Evolutionary conservation across 805 yeast species (phyloP).

Genomic region (Pichia pseudocactophila): DNA sequence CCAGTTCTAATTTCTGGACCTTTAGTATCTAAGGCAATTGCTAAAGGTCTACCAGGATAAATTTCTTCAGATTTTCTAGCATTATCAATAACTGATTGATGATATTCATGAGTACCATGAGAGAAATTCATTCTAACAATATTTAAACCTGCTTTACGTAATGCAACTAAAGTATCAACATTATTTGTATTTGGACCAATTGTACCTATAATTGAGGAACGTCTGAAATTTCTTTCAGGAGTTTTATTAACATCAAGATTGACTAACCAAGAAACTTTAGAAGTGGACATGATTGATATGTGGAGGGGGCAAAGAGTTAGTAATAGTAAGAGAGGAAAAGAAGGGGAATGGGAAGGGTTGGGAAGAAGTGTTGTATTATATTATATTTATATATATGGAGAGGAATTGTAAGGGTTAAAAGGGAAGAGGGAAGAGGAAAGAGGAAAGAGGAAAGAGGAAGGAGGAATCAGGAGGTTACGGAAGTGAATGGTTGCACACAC

Average conservation of each 20-base stretch:
- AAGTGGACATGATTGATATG: slow-evolving; percentile 25
- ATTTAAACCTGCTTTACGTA: slow-evolving; percentile 96
- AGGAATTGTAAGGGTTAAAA: no score
- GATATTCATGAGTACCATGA: slow-evolving; percentile 97
- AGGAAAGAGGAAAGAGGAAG: no score
- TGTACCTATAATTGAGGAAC: slow-evolving; percentile 96
- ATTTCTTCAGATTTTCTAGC: slow-evolving; percentile 88
- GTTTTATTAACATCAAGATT: slow-evolving; percentile 62
- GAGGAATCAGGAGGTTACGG: no score
- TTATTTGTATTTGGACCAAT: slow-evolving; percentile 97
- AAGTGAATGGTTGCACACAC: no score
- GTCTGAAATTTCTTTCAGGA: slow-evolving; percentile 76
- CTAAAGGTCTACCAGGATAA: slow-evolving; percentile 93
- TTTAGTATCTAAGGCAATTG: slow-evolving; percentile 97
- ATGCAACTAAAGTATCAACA: slow-evolving; percentile 71
- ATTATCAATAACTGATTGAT: slow-evolving; percentile 92
- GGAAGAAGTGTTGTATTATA: no score
- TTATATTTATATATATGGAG: no score
- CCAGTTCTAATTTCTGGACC: slow-evolving; percentile 99
- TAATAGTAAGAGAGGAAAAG: no score
- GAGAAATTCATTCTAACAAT: slow-evolving; percentile 98
- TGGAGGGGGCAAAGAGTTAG: no score
- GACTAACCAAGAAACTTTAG: slow-evolving; percentile 74
- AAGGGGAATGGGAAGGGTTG: no score
- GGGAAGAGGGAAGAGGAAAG: no score